Evolutionary conservation across 108 stramenopile genomes (phyloP).

Genomic region (Stephanodiscus minutulus): DNA sequence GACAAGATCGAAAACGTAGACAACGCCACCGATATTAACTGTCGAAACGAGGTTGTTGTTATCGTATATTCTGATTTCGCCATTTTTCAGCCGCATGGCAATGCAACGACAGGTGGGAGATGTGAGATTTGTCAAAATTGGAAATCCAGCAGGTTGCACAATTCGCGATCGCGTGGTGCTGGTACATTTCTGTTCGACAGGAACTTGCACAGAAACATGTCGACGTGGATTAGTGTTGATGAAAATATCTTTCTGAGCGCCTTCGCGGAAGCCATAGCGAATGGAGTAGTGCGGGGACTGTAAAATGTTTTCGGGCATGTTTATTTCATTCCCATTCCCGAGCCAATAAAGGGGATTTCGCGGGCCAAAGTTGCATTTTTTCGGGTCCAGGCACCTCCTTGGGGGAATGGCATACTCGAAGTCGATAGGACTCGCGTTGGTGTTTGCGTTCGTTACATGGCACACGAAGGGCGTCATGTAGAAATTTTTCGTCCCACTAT

Average conservation of each 20-base stretch:
- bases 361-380: slow-evolving; percentile 4
- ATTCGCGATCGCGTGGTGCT: not conserved
- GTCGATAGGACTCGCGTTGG: not conserved
- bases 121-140: not conserved
- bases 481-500: slow-evolving; percentile 4
- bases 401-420: not conserved
- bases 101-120: not conserved
- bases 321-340: not conserved
- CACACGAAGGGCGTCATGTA: slow-evolving; percentile 10
- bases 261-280: slow-evolving; percentile 1
- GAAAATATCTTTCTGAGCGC: slow-evolving; percentile 1
- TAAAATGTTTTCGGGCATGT: not conserved
- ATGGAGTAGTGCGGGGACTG: slow-evolving; percentile 5
- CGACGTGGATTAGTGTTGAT: slow-evolving; percentile 3
- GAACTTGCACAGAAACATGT: not conserved
- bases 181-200: not conserved
- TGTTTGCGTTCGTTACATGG: not conserved
- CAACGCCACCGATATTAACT: too few relatives aligned
- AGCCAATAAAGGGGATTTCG: slow-evolving; percentile 1
- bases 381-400: not conserved
- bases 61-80: not conserved
- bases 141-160: not conserved
- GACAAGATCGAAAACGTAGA: too few relatives aligned
- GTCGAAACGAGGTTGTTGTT: not conserved
- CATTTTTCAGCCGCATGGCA: not conserved